These are phyloP conservation scores for Medakamo hakoo DNA, from an alignment of 139 green algal genomes.

Conservation along the genomic window DNA sequence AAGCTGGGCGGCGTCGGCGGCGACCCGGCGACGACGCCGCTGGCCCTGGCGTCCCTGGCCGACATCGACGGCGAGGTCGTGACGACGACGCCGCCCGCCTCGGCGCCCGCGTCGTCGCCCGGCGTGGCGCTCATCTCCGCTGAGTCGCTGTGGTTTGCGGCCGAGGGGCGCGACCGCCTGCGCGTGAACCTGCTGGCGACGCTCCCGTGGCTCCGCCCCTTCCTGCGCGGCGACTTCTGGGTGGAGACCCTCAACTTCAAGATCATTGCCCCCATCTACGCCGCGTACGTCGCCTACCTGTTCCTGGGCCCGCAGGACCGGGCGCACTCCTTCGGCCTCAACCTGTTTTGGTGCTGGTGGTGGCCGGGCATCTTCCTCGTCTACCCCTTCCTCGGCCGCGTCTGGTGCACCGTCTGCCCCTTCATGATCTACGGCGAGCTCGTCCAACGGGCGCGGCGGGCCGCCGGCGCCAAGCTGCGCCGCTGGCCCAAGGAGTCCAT, in stretches of 20 bases:
- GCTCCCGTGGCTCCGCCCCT: conserved; percentile 21
- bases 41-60: background rate
- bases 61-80: conserved; percentile 20
- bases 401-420: conserved; percentile 65
- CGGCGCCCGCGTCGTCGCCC: too few relatives aligned
- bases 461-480: conserved; percentile 29
- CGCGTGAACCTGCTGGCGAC: conserved; percentile 29
- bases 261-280: conserved; percentile 27
- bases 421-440: conserved; percentile 77
- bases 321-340: conserved; percentile 50
- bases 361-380: conserved; percentile 61
- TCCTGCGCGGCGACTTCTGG: conserved; percentile 39
- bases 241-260: conserved; percentile 50
- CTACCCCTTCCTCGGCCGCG: conserved; percentile 56
- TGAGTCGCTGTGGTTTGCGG: conserved; percentile 37
- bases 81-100: too few relatives aligned
- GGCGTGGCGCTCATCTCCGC: conserved; percentile 18
- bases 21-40: background rate
- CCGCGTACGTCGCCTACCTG: conserved; percentile 34
- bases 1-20: background rate
- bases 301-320: conserved; percentile 49
- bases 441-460: conserved; percentile 40
- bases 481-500: conserved; percentile 46
- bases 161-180: conserved; percentile 23
- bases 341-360: conserved; percentile 64